Conservation (phyloP, 352 stramenopile genomes). For the Thraustotheca clavata region DNA sequence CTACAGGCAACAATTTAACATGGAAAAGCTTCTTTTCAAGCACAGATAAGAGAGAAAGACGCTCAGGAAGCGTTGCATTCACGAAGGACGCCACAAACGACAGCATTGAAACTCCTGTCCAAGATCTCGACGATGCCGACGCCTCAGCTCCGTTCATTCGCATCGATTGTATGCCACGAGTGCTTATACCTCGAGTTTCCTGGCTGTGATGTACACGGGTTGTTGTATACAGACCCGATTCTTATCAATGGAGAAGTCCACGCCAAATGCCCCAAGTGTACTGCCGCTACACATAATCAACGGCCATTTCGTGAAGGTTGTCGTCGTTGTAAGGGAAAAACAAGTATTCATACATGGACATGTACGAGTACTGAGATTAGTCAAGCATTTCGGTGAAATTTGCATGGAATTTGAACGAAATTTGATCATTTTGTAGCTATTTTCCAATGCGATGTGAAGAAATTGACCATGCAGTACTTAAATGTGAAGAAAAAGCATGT, state of each 20-base stretch:
- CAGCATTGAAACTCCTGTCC: too few species aligned
- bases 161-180: constrained; percentile 67
- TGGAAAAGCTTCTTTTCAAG: too few species aligned
- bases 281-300: constrained; percentile 74
- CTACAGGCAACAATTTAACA: too few species aligned
- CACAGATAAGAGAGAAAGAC: too few species aligned
- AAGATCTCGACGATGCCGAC: constrained; percentile 14
- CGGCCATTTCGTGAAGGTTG: constrained; percentile 77
- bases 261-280: constrained; percentile 76
- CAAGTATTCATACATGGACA: constrained; percentile 63
- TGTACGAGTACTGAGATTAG: constrained; percentile 55
- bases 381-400: constrained; percentile 41
- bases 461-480: constrained; percentile 63
- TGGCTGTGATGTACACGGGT: constrained; percentile 75
- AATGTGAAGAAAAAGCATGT: constrained; percentile 48
- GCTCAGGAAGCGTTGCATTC: too few species aligned
- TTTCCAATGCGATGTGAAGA: constrained; percentile 44
- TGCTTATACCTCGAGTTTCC: constrained; percentile 86
- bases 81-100: too few species aligned
- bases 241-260: constrained; percentile 28
- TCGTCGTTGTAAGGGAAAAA: constrained; percentile 66
- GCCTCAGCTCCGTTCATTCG: constrained; percentile 50
- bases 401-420: not conserved
- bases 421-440: not conserved
- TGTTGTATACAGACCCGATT: constrained; percentile 71